These are phyloP conservation scores for Grifola frondosa DNA, from an alignment of 1,284 basidiomycete genomes.

Conservation along the genomic window DNA sequence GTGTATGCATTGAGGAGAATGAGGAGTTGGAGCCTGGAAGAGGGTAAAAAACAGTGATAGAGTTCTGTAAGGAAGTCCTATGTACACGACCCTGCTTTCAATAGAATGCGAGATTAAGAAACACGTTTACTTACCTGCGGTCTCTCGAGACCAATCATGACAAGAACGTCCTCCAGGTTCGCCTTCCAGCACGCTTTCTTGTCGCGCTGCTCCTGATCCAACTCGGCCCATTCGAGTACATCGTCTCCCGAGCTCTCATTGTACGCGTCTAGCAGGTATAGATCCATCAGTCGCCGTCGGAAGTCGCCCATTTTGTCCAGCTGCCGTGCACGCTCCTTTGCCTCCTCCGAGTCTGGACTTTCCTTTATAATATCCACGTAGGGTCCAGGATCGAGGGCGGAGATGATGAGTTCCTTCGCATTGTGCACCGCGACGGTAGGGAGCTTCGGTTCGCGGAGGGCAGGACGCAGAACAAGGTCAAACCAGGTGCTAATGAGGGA, in stretches of 20 bases:
- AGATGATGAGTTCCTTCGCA: slow-evolving; percentile 71
- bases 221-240: slow-evolving; percentile 67
- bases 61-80: slow-evolving; percentile 69
- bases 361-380: slow-evolving; percentile 12
- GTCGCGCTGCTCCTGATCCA: slow-evolving; percentile 60
- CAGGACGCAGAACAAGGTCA: slow-evolving; percentile 72
- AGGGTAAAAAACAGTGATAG: slow-evolving; percentile 58
- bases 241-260: slow-evolving; percentile 73
- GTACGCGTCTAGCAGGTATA: slow-evolving; percentile 72
- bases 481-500: slow-evolving; percentile 77
- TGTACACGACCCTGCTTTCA: slow-evolving; percentile 8
- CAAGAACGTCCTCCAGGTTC: slow-evolving; percentile 72
- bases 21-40: slow-evolving; percentile 66
- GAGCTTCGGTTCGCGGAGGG: slow-evolving; percentile 70
- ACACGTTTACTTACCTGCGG: slow-evolving; percentile 54
- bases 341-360: slow-evolving; percentile 18
- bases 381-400: slow-evolving; percentile 43
- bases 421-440: slow-evolving; percentile 53
- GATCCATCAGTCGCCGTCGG: slow-evolving; percentile 63
- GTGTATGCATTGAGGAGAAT: slow-evolving; percentile 61
- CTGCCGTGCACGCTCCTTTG: slow-evolving; percentile 45
- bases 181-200: slow-evolving; percentile 66
- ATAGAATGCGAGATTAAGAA: slow-evolving; percentile 5
- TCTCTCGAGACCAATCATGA: slow-evolving; percentile 57
- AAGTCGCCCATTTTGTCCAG: slow-evolving; percentile 60